Evolutionary conservation across 164 flowering plant genomes (phyloP), one percentile per base, ranked within the genome.

Genomic region (Akebia trifoliata): DNA sequence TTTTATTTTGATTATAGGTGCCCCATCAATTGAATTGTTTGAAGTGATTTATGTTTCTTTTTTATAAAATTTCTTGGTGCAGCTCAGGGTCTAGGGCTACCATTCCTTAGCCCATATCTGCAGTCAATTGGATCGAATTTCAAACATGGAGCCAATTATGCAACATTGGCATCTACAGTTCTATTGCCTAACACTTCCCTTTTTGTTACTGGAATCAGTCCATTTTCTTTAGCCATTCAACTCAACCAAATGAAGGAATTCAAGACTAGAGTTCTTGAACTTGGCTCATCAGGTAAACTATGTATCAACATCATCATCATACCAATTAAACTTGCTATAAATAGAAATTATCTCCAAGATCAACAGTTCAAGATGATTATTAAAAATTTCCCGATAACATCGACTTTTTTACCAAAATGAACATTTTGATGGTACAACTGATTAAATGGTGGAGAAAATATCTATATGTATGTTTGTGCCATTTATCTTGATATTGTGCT

Each of bases 241-340:
- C 81, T 89, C 72, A 93, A 86, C 72, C 97, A 93, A 66, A 83
- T 93, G 92, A 93, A 79, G 72, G 71, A 74, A 2, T 85, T 89
- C 76, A 85, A 84, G 67, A 63, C 66, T 4, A 69, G 30, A 60
- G 90, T 80, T 11, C 58, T 64, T 36, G 74, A 83, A 59, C 58
- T 22, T 45, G 67, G 72, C 26, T 68, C 75, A 50, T 51, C 64
- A 21, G 51, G 61, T 57, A 57, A n/a, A 37, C 40, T 12, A 14
- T 37, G 11, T n/a, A n/a, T n/a, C n/a, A n/a, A n/a, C n/a, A n/a
- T n/a, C n/a, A n/a, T n/a, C n/a, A n/a, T n/a, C n/a, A n/a, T n/a
- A n/a, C n/a, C n/a, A n/a, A n/a, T 8, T 39, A 11, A 8, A 39
- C 15, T 39, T 39, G 43, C 14, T 8, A 8, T 8, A 39, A 39